Conservation (phyloP, 2,329 filamentous ascomycete genomes). For the Penicillium polonicum region DNA sequence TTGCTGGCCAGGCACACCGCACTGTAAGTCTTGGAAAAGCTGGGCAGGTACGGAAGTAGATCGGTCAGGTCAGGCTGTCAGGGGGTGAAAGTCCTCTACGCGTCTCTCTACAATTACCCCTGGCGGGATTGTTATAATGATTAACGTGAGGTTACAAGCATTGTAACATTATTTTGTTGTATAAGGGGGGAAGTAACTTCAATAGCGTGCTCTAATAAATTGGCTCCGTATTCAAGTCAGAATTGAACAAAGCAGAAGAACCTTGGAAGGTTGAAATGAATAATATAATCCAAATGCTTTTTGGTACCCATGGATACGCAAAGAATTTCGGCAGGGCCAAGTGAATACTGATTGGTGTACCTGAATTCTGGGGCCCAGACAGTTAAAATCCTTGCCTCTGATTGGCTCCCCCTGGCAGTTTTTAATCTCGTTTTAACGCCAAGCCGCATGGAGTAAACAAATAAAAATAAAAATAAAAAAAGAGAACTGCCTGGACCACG, state of each 20-base stretch:
- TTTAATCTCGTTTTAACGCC: slow-evolving; percentile 29
- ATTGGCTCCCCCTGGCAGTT: slow-evolving; percentile 26
- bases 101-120: neutral
- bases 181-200: slow-evolving; percentile 4
- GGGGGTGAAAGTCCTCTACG: neutral
- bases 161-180: neutral
- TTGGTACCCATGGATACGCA: slow-evolving; percentile 22
- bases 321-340: slow-evolving; percentile 17
- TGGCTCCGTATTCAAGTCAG: neutral
- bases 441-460: slow-evolving; percentile 15
- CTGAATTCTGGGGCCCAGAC: slow-evolving; percentile 21
- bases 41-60: neutral
- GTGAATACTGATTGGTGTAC: slow-evolving; percentile 32
- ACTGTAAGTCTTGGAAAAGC: slow-evolving; percentile 3
- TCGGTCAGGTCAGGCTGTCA: neutral
- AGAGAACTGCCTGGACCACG: neutral
- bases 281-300: neutral
- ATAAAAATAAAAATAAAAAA: slow-evolving; percentile 28
- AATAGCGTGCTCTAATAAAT: neutral
- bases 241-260: neutral
- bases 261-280: neutral
- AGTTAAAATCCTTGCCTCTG: neutral
- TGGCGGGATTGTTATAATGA: neutral
- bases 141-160: neutral
- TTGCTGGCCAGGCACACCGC: slow-evolving; percentile 3